A percentile compares a stretch with the other conserved stretches of the same genome.
Evolutionary conservation across 208 protist species (phyloP).

Genomic region (Trypanosoma lewisi): DNA sequence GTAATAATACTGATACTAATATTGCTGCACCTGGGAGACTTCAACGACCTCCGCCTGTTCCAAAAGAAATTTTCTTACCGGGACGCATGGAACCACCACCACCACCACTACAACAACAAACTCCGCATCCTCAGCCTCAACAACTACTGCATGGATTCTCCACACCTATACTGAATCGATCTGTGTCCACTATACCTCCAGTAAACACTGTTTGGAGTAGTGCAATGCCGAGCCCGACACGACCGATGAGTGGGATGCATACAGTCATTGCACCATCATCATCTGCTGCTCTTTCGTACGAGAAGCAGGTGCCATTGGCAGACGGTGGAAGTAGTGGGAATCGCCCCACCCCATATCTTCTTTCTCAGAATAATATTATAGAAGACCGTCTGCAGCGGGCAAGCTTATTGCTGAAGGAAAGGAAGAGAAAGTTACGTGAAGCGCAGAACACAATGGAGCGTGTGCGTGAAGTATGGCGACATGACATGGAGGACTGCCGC

Average conservation of each 20-base stretch:
- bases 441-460: conserved; percentile 29
- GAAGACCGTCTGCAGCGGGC: conserved; percentile 22
- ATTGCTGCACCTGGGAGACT: background rate
- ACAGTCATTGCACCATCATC: background rate
- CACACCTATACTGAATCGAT: conserved; percentile 5
- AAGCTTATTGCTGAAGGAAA: conserved; percentile 23
- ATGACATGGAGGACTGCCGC: conserved; percentile 49
- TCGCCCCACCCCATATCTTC: background rate
- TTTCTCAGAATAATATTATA: background rate
- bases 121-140: background rate
- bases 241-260: background rate
- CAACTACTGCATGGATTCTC: background rate
- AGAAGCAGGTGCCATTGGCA: background rate
- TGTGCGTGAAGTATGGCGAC: conserved; percentile 57
- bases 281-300: background rate
- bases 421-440: conserved; percentile 28
- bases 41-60: conserved; percentile 10
- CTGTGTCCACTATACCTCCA: conserved; percentile 15
- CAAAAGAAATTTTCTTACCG: background rate
- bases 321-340: background rate
- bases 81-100: conserved; percentile 27
- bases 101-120: too few species aligned
- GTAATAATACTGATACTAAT: too few species aligned
- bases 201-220: conserved; percentile 24
- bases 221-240: conserved; percentile 9